Evolutionary conservation across 2,329 filamentous ascomycete species (phyloP), one percentile per base, ranked within the genome.

Genomic region (Microthyrium microscopicum): DNA sequence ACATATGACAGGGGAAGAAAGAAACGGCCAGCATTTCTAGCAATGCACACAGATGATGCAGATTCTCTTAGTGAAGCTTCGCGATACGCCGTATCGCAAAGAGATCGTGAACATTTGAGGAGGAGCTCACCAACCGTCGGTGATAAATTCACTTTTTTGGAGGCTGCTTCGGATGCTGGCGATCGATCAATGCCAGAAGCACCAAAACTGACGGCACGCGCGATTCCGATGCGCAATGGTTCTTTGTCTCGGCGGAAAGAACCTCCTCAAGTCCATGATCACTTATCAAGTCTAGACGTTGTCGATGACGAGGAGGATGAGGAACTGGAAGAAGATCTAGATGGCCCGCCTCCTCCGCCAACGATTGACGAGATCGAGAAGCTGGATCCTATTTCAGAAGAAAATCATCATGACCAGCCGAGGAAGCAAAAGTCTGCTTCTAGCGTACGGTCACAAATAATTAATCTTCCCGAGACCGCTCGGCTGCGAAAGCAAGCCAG

Each of bases 101-200:
- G 22, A 5, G 15, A 20, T 5, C 27, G 29, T 18, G 35, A 37
- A 19, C 35, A 33, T n/a, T 6, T 37, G n/a, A 31, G 35, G 15
- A 36, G 26, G 28, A 37, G 35, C 25, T 37, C 35, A 15, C 35
- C 35, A 4, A 37, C 35, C 5, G 35, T 37, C 9, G 35, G 35
- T 13, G 20, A 37, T 5, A 26, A 33, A 5, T 37, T 37, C 20
- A 33, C n/a, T n/a, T 37, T 26, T n/a, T 20, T 36, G 6, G 29
- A n/a, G n/a, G n/a, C n/a, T n/a, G n/a, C n/a, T n/a, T n/a, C n/a
- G n/a, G n/a, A n/a, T n/a, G n/a, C n/a, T n/a, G n/a, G n/a, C n/a
- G n/a, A n/a, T n/a, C n/a, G n/a, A n/a, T n/a, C n/a, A n/a, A n/a
- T n/a, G n/a, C n/a, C n/a, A n/a, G n/a, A n/a, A n/a, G n/a, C n/a